Evolutionary conservation across 1,284 basidiomycete genomes (phyloP).

Genomic region (Anthracocystis walkeri): DNA sequence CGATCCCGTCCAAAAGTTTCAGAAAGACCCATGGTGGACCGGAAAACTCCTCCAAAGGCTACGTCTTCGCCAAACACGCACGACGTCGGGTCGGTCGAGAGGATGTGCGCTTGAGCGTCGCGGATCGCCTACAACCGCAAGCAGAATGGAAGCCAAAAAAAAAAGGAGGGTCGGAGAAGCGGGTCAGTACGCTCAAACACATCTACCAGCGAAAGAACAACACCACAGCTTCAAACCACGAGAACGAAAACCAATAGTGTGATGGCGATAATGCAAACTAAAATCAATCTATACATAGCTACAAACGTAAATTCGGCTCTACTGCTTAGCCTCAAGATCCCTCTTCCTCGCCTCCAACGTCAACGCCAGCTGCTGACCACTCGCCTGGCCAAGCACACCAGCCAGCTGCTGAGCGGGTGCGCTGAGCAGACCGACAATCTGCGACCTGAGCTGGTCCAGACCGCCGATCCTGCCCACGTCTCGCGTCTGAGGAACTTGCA

Average conservation of each 20-base stretch:
- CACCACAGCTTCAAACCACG: neutral
- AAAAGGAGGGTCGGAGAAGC: neutral
- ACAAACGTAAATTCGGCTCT: neutral
- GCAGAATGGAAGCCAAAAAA: neutral
- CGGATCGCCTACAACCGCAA: constrained; percentile 54
- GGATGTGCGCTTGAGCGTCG: constrained; percentile 59
- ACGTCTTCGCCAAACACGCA: constrained; percentile 81
- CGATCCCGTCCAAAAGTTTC: constrained; percentile 79
- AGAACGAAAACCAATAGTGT: neutral
- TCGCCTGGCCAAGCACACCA: constrained; percentile 58
- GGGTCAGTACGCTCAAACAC: constrained; percentile 20
- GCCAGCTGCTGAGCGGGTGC: constrained; percentile 60
- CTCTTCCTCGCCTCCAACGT: constrained; percentile 63
- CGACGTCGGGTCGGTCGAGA: constrained; percentile 77
- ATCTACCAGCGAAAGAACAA: neutral
- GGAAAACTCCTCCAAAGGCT: constrained; percentile 87
- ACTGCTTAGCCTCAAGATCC: constrained; percentile 56
- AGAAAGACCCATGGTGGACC: constrained; percentile 88
- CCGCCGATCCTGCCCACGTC: constrained; percentile 57
- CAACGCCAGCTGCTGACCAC: constrained; percentile 54
- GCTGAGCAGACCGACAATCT: constrained; percentile 65
- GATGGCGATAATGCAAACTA: neutral
- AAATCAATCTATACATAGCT: constrained; percentile 17
- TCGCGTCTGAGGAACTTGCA: constrained; percentile 56
- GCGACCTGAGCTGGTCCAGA: constrained; percentile 55